These are phyloP conservation scores for Suhomyces canberraensis DNA, from an alignment of 805 yeast genomes.

Conservation along the genomic window DNA sequence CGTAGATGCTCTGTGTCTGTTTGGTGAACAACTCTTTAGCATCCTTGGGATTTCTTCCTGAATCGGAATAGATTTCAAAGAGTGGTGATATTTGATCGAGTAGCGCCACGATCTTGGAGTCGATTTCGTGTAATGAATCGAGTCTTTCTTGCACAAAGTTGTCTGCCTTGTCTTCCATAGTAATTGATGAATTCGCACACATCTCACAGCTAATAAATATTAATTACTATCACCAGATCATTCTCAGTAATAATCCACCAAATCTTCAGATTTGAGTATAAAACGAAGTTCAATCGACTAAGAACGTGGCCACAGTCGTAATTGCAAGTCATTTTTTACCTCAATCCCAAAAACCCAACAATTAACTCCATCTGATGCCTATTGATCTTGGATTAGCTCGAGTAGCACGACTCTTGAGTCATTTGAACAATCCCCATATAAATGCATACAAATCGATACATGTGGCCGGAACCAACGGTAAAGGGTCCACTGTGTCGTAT, in stretches of 20 bases:
- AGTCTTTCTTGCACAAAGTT: slow-evolving; percentile 49
- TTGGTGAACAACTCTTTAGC: slow-evolving; percentile 39
- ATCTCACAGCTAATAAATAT: no score
- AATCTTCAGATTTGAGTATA: no score
- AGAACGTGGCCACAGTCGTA: no score
- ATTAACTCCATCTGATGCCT: no score
- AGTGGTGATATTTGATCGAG: slow-evolving; percentile 48
- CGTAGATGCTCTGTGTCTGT: slow-evolving; percentile 49
- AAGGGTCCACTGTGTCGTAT: slow-evolving; percentile 89
- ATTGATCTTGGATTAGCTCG: slow-evolving; percentile 40
- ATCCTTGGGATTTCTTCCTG: slow-evolving; percentile 15
- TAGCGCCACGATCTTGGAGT: slow-evolving; percentile 48
- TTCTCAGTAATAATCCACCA: no score
- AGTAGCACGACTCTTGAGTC: slow-evolving; percentile 27
- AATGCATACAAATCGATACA: slow-evolving; percentile 65
- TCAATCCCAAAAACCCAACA: no score
- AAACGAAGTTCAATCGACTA: no score
- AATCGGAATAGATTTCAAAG: slow-evolving; percentile 38
- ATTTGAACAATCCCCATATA: slow-evolving; percentile 68
- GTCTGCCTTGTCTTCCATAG: slow-evolving; percentile 15
- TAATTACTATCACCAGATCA: no score
- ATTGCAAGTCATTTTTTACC: no score
- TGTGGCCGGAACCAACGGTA: slow-evolving; percentile 95
- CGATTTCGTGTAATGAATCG: slow-evolving; percentile 51
- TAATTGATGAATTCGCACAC: background rate